phyloP scores from a whole-genome alignment of 2,329 filamentous ascomycete genomes.

The Endothia cerciana region DNA sequence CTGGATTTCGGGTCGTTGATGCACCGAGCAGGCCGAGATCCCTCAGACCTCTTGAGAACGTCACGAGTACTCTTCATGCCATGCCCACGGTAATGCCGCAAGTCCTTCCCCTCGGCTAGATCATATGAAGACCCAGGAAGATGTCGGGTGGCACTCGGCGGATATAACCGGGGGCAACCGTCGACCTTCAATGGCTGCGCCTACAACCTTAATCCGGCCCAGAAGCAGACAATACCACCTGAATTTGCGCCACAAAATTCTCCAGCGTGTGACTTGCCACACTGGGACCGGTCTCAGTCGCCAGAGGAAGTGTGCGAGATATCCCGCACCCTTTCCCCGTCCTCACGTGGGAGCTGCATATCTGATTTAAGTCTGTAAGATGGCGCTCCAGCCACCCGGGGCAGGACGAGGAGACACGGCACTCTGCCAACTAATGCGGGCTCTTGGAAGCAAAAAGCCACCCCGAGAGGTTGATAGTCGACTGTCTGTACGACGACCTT shows the following conservation, averaged over 20 bases:
- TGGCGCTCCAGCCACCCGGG: not conserved
- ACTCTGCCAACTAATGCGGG: no score
- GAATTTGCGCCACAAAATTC: no score
- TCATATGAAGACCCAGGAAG: not conserved
- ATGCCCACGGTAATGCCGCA: not conserved
- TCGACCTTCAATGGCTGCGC: not conserved
- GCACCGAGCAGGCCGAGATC: slow-evolving; percentile 21
- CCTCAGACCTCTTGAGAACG: not conserved
- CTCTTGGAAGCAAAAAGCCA: not conserved
- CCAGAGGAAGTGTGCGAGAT: not conserved
- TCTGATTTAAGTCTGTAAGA: not conserved
- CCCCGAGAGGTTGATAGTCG: not conserved
- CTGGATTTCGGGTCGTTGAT: slow-evolving; percentile 23
- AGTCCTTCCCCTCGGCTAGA: not conserved
- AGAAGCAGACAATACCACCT: not conserved
- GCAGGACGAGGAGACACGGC: no score
- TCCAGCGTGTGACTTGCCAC: not conserved
- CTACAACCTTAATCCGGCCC: not conserved
- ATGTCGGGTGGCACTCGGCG: not conserved
- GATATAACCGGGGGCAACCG: not conserved
- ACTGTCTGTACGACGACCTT: not conserved
- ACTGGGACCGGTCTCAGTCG: not conserved
- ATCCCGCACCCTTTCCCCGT: not conserved
- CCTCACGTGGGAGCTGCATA: not conserved
- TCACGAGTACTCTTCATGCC: not conserved